These are phyloP conservation scores for Diaporthe humulicola DNA, from an alignment of 2,329 filamentous ascomycete genomes.

Conservation along the genomic window DNA sequence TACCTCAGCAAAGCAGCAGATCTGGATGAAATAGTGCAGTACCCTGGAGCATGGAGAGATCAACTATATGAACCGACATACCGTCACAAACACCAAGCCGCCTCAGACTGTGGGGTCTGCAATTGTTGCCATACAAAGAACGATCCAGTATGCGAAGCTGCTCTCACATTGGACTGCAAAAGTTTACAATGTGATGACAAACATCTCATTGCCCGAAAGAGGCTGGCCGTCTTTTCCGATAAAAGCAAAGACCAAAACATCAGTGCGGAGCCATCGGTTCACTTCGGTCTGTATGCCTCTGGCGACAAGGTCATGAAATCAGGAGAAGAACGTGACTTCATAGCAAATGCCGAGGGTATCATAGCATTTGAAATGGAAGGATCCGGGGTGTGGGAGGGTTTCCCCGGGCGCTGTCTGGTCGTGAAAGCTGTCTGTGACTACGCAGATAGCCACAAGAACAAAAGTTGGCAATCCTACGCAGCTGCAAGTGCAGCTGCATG, in stretches of 20 bases:
- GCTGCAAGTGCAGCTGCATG: not conserved
- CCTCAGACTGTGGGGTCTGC: not conserved
- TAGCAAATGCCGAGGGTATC: not conserved
- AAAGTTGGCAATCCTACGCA: not conserved
- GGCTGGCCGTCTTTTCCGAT: not conserved
- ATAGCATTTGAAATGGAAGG: conserved; percentile 11
- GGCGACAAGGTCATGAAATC: conserved; percentile 15
- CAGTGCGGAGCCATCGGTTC: not conserved
- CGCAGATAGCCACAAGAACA: conserved; percentile 12
- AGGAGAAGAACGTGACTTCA: not conserved
- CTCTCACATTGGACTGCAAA: not conserved
- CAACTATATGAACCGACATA: not conserved
- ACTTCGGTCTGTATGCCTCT: conserved; percentile 1
- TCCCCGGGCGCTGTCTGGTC: not conserved
- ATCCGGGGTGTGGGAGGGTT: not conserved
- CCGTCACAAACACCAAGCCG: not conserved
- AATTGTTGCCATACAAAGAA: too few relatives aligned
- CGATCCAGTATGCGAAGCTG: not conserved
- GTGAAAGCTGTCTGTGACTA: not conserved
- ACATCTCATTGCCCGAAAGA: not conserved
- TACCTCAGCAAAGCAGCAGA: not conserved
- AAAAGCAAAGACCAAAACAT: too few relatives aligned
- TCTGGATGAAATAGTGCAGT: not conserved
- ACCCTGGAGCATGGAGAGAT: not conserved
- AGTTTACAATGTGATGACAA: not conserved